Base-by-base conservation (phyloP, 495 filamentous ascomycete genomes). In the Talaromyces thailandensis region DNA sequence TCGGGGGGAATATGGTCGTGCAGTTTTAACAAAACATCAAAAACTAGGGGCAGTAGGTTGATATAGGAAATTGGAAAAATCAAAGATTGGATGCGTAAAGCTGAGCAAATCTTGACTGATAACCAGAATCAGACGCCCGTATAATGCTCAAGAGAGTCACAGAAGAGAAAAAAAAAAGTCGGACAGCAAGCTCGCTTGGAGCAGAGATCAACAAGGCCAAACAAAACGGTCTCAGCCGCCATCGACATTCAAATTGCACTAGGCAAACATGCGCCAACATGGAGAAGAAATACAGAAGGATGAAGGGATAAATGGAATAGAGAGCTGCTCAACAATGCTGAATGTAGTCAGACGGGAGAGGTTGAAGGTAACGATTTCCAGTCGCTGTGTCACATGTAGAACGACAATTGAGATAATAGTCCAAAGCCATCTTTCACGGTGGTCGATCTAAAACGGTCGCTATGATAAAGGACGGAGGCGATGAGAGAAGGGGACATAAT, bases 101-200 rank as follows among this genome's bases (percentile, higher is more conserved):
- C 72, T 73, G 68, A 72, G 67, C 68, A 67, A 65, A 69, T 71
- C 65, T 70, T 60, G 66, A 70, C 74, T 74, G 71, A 72, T 71
- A 64, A 66, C 71, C 71, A 77, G 72, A 72, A 76, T 61, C 68
- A 70, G 72, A 79, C 74, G 75, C 77, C 78, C 74, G 75, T 74
- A 68, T 72, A 71, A 81, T 81, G 76, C 77, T 57, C 55, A 57
- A 35, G 24, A 57, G 26, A 16, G 28, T 32, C 55, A 57, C 55
- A 57, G 28, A 35, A 57, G 26, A 65, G 70, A 43, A 0, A 48
- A 23, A 48, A 45, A 48, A 18, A 18, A 7, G 43, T 65, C 67
- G 28, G 26, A 35, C 29, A 35, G 55, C 16, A 35, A 35, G 55
- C 55, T 35, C 55, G 26, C 55, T 57, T n/a, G 55, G 66, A 66